Conservation (phyloP, 2,329 filamentous ascomycete species). For the Penicillium rolfsii region DNA sequence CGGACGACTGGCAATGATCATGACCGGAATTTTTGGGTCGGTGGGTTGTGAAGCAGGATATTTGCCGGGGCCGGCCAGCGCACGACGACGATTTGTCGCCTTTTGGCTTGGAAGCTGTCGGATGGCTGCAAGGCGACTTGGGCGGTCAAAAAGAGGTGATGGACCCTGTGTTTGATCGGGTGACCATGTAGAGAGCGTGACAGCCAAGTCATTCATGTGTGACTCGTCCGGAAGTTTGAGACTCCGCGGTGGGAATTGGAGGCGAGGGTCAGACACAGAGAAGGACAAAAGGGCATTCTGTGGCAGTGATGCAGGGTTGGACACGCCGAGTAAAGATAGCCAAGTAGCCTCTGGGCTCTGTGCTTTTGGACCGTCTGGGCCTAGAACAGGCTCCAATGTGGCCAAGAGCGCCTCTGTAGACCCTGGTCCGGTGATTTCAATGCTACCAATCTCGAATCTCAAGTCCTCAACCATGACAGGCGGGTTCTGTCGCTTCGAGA, state of each 20-base stretch:
- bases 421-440: conserved; percentile 71
- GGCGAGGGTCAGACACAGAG: conserved; percentile 74
- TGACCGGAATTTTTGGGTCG: conserved; percentile 78
- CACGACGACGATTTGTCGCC: conserved; percentile 76
- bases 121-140: conserved; percentile 65
- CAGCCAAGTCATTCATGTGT: conserved; percentile 54
- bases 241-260: conserved; percentile 72
- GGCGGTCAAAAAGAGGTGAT: conserved; percentile 68
- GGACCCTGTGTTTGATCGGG: conserved; percentile 57
- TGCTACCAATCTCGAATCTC: conserved; percentile 72
- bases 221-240: conserved; percentile 47
- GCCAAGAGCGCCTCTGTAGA: conserved; percentile 77
- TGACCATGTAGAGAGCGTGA: conserved; percentile 69
- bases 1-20: conserved; percentile 66
- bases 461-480: conserved; percentile 66
- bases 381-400: conserved; percentile 59
- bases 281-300: conserved; percentile 72
- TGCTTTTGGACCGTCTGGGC: conserved; percentile 22
- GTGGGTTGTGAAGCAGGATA: conserved; percentile 59
- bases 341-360: conserved; percentile 45
- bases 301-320: conserved; percentile 71
- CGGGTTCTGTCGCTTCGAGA: conserved; percentile 65
- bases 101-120: conserved; percentile 74
- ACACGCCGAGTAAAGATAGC: conserved; percentile 55
- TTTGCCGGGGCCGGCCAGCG: conserved; percentile 64